These are phyloP conservation scores for Pigoraptor vietnamica DNA, from an alignment of 78 protist genomes.

Conservation along the genomic window DNA sequence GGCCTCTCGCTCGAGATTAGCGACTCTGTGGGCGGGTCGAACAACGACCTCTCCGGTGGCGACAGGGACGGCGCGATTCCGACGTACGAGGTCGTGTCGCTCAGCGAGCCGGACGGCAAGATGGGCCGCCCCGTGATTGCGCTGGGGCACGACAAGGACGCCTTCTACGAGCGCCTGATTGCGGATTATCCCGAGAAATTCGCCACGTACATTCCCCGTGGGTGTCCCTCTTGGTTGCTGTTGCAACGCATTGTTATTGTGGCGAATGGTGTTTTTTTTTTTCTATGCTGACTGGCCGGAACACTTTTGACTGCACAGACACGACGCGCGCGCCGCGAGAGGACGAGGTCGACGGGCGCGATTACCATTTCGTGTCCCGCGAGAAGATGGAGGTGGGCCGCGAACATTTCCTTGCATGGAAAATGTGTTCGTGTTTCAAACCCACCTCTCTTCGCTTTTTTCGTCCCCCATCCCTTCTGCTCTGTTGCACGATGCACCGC, in stretches of 20 bases:
- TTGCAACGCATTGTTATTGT: too few relatives aligned
- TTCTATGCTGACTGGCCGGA: neutral
- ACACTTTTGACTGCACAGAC: constrained; percentile 7
- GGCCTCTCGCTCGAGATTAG: neutral
- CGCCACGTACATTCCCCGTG: neutral
- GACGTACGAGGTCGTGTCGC: neutral
- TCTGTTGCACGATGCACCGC: neutral
- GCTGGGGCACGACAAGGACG: neutral
- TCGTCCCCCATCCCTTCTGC: neutral
- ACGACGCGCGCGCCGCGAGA: constrained; percentile 69
- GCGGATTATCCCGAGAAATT: neutral
- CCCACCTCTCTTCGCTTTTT: too few relatives aligned
- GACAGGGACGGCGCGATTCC: neutral
- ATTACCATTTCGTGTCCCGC: constrained; percentile 45
- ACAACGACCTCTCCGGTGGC: neutral
- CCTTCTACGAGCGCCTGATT: neutral
- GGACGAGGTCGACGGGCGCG: constrained; percentile 66
- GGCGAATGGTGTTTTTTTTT: too few relatives aligned
- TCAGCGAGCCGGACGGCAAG: neutral
- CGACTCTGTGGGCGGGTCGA: neutral
- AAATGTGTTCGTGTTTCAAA: too few relatives aligned
- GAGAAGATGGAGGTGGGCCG: constrained; percentile 21
- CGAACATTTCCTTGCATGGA: too few relatives aligned
- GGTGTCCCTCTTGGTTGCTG: too few relatives aligned
- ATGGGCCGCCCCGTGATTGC: neutral